Conservation (phyloP, 345 rosid genomes). For the Hibiscus trionum region DNA sequence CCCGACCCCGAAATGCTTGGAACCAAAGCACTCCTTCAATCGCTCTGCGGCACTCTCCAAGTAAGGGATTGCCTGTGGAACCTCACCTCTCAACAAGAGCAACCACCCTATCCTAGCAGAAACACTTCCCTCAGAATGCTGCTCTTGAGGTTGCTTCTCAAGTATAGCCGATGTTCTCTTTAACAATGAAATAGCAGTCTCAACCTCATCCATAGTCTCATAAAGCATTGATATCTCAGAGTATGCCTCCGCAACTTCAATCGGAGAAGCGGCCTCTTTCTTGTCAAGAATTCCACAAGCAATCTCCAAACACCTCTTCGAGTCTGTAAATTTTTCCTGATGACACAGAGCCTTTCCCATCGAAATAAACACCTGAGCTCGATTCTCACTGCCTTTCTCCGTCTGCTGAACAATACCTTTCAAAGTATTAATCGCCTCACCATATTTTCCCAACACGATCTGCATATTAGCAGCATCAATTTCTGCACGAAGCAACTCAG, state of each 20-base stretch:
- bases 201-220: slow-evolving; percentile 80
- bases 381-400: slow-evolving; percentile 58
- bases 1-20: slow-evolving; percentile 89
- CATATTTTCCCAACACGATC: slow-evolving; percentile 72
- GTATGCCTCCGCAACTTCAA: slow-evolving; percentile 83
- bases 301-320: slow-evolving; percentile 71
- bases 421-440: slow-evolving; percentile 62
- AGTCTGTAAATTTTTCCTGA: slow-evolving; percentile 58
- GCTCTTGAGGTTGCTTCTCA: slow-evolving; percentile 83
- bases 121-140: slow-evolving; percentile 51
- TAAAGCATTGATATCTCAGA: slow-evolving; percentile 88
- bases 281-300: slow-evolving; percentile 76
- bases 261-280: slow-evolving; percentile 54
- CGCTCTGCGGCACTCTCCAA: slow-evolving; percentile 83
- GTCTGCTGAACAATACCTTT: slow-evolving; percentile 58
- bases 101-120: slow-evolving; percentile 73
- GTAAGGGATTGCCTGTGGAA: slow-evolving; percentile 74
- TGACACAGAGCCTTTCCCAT: slow-evolving; percentile 75
- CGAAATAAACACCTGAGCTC: slow-evolving; percentile 68
- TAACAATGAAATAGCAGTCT: slow-evolving; percentile 63
- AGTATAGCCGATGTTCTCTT: slow-evolving; percentile 66
- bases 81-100: slow-evolving; percentile 73
- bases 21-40: slow-evolving; percentile 80
- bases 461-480: slow-evolving; percentile 88
- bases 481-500: slow-evolving; percentile 68